Evolutionary conservation across 148 eudicot species (phyloP).

Genomic region (Suaeda aralocaspica): DNA sequence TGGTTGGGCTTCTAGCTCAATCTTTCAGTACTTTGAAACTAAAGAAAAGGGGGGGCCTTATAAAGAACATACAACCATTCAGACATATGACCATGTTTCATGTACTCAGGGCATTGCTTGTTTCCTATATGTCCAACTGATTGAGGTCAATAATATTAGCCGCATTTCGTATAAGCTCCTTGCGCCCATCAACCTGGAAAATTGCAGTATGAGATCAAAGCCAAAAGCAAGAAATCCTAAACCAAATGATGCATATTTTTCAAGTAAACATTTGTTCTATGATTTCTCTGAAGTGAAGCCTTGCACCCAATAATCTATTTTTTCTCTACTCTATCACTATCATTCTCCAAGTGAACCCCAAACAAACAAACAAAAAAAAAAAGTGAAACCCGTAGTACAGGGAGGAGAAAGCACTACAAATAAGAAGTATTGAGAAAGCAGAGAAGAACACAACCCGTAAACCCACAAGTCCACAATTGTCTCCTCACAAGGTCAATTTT

Average conservation of each 20-base stretch:
- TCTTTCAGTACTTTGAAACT: neutral
- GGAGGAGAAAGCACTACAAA: neutral
- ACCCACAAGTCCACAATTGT: too few species aligned
- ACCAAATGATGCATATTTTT: neutral
- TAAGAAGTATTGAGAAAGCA: neutral
- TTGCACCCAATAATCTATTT: too few species aligned
- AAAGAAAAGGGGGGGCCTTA: neutral
- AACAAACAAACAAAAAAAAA: too few species aligned
- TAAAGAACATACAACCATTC: neutral
- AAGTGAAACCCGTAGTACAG: too few species aligned
- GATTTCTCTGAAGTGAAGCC: too few species aligned
- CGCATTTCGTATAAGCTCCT: slow-evolving; percentile 64
- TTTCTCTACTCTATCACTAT: too few species aligned
- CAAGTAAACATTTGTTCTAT: too few species aligned
- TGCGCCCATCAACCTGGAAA: slow-evolving; percentile 74
- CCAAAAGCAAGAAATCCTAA: neutral
- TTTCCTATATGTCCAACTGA: slow-evolving; percentile 61
- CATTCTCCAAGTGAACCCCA: too few species aligned
- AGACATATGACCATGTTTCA: too few species aligned
- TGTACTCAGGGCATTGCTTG: neutral
- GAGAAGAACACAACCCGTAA: neutral
- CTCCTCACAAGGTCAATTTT: too few species aligned
- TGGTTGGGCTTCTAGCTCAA: neutral
- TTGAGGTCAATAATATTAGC: slow-evolving; percentile 55
- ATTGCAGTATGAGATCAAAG: neutral